Conservation (phyloP, 2,329 filamentous ascomycete species). For the Fusarium mangiferae region DNA sequence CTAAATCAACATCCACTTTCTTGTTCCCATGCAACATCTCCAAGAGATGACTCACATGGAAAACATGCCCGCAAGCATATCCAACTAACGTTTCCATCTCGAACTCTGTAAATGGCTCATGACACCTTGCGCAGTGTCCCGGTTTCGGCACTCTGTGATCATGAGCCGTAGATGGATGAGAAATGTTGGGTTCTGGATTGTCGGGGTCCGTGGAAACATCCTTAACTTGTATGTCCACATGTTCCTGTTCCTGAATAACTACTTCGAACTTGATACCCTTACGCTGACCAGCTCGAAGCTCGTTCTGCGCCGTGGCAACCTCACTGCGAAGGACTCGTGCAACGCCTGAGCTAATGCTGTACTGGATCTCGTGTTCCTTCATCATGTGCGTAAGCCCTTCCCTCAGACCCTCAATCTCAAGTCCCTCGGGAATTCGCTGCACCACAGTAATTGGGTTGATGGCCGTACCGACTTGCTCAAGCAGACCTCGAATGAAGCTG, state of each 20-base stretch:
- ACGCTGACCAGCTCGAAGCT: slow-evolving; percentile 80
- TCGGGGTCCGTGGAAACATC: slow-evolving; percentile 49
- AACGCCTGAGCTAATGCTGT: slow-evolving; percentile 90
- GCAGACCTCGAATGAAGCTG: slow-evolving; percentile 87
- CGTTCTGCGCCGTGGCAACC: slow-evolving; percentile 84
- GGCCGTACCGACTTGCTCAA: slow-evolving; percentile 93
- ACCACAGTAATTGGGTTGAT: slow-evolving; percentile 94
- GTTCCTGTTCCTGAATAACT: slow-evolving; percentile 55
- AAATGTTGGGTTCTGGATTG: slow-evolving; percentile 33
- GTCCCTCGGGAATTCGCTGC: slow-evolving; percentile 87
- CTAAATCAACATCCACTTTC: slow-evolving; percentile 59
- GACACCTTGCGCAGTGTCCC: slow-evolving; percentile 70
- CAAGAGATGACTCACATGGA: slow-evolving; percentile 79
- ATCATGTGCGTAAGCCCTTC: slow-evolving; percentile 92
- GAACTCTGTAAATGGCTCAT: slow-evolving; percentile 65
- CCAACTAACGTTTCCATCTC: slow-evolving; percentile 80
- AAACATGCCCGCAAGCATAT: slow-evolving; percentile 85
- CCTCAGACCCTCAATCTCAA: slow-evolving; percentile 90
- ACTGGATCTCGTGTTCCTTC: slow-evolving; percentile 94
- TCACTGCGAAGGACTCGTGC: slow-evolving; percentile 88
- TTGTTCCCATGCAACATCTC: slow-evolving; percentile 60
- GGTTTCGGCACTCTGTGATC: slow-evolving; percentile 53
- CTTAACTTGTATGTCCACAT: slow-evolving; percentile 56
- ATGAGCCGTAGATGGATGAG: slow-evolving; percentile 32
- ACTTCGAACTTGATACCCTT: slow-evolving; percentile 92